Evolutionary conservation across 306 rosid genomes (phyloP).

Genomic region (Purshia tridentata): DNA sequence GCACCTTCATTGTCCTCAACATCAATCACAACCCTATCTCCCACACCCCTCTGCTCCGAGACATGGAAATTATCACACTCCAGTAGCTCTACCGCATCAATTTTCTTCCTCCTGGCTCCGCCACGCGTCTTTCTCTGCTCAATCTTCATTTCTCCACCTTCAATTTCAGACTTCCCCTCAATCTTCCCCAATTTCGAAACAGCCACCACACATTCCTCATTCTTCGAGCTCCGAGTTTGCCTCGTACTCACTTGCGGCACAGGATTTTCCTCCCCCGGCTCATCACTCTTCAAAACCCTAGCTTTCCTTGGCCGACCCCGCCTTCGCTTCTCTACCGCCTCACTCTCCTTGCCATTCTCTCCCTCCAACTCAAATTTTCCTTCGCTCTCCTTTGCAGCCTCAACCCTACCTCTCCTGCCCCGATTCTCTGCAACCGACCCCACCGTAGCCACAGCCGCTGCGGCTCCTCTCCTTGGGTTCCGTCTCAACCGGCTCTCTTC

Average conservation of each 20-base stretch:
- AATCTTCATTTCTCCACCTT: constrained; percentile 30
- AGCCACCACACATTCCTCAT: constrained; percentile 7
- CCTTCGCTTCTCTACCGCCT: constrained; percentile 14
- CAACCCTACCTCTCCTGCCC: constrained; percentile 25
- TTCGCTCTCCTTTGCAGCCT: constrained; percentile 9
- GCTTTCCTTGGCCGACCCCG: constrained; percentile 32
- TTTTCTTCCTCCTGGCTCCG: constrained; percentile 30
- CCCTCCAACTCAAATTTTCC: constrained; percentile 6
- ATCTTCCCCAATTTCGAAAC: constrained; percentile 19
- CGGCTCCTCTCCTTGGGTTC: constrained; percentile 51
- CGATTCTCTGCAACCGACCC: constrained; percentile 12
- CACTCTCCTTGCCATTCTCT: constrained; percentile 12
- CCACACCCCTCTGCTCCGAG: constrained; percentile 2
- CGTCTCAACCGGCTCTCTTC: constrained; percentile 31
- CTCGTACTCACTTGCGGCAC: constrained; percentile 10
- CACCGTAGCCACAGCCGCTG: background rate
- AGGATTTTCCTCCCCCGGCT: background rate
- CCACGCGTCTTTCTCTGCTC: constrained; percentile 35
- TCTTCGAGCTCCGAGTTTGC: constrained; percentile 32
- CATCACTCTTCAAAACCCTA: constrained; percentile 26
- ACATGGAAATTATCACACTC: constrained; percentile 13
- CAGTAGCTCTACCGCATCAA: constrained; percentile 25
- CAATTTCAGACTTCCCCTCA: constrained; percentile 27
- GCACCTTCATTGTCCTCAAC: background rate
- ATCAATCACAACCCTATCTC: background rate